Percentiles rank a stretch among this genome's conserved stretches.
Conservation (phyloP, 257 asterid genomes). For the Solanum infundibuliforme region DNA sequence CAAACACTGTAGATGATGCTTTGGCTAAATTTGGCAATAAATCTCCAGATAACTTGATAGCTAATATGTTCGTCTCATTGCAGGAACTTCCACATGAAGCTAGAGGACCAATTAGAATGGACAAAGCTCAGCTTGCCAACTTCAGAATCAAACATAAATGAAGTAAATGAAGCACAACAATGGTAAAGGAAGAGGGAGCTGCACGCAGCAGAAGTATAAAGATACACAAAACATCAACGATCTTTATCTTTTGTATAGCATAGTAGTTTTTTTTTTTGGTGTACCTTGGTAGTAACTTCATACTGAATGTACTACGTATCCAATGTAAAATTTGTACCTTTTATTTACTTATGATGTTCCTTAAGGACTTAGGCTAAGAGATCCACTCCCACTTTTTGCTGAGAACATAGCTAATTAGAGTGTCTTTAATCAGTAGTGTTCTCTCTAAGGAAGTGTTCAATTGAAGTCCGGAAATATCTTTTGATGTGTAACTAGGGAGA, state of each 20-base stretch:
- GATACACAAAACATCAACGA: not conserved
- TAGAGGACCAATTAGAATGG: not conserved
- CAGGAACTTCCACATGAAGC: not conserved
- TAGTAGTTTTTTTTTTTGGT: not conserved
- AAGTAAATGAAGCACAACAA: not conserved
- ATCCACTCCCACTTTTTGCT: not conserved
- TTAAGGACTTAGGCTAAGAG: not conserved
- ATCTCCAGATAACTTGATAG: not conserved
- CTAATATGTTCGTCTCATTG: not conserved
- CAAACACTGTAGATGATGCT: not conserved
- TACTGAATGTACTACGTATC: not conserved
- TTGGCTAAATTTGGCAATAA: not conserved
- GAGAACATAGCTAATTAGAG: not conserved
- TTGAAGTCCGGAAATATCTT: not conserved
- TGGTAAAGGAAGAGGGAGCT: not conserved
- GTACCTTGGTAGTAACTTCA: not conserved
- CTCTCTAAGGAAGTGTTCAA: not conserved
- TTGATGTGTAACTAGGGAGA: not conserved
- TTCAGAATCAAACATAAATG: not conserved
- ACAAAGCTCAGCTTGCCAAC: not conserved
- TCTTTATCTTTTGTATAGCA: not conserved
- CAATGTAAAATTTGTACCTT: not conserved
- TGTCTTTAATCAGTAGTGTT: not conserved
- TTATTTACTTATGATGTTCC: not conserved
- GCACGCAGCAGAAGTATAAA: not conserved